Evolutionary conservation across 306 rosid genomes (phyloP).

Genomic region (Pyrus bretschneideri): DNA sequence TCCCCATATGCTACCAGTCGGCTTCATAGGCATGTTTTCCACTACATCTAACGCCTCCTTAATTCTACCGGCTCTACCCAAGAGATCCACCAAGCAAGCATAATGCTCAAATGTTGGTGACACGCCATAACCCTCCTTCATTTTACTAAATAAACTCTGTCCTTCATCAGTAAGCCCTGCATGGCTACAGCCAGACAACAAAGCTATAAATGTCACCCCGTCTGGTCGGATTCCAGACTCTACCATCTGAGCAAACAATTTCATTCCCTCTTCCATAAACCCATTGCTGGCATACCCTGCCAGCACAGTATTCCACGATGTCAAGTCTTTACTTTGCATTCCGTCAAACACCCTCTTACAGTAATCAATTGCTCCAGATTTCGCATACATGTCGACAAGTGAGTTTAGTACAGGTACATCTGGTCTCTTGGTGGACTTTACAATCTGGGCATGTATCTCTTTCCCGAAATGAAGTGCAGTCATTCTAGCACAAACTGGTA

Average conservation of each 20-base stretch:
- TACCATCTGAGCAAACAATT: slow-evolving; percentile 38
- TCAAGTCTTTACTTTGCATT: slow-evolving; percentile 39
- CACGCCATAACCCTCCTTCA: slow-evolving; percentile 33
- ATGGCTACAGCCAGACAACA: slow-evolving; percentile 58
- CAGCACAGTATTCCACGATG: slow-evolving; percentile 58
- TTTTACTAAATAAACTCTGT: slow-evolving; percentile 24
- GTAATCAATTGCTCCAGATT: slow-evolving; percentile 49
- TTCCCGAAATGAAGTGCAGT: slow-evolving; percentile 49
- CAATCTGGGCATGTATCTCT: slow-evolving; percentile 56
- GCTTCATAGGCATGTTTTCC: slow-evolving; percentile 48
- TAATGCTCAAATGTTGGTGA: slow-evolving; percentile 42
- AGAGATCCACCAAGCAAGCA: slow-evolving; percentile 46
- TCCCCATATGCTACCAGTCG: slow-evolving; percentile 51
- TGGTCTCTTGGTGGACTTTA: slow-evolving; percentile 40
- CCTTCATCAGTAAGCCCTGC: slow-evolving; percentile 39
- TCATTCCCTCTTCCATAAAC: slow-evolving; percentile 28
- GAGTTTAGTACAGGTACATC: slow-evolving; percentile 46
- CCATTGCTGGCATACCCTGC: slow-evolving; percentile 49
- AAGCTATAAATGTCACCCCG: slow-evolving; percentile 38
- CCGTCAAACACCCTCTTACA: slow-evolving; percentile 36
- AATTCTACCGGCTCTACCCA: slow-evolving; percentile 44
- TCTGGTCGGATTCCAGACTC: slow-evolving; percentile 33
- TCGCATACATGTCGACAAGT: slow-evolving; percentile 55
- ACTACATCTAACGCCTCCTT: slow-evolving; percentile 32
- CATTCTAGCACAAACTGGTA: slow-evolving; percentile 34